A percentile compares a stretch with the other conserved stretches of the same genome.
These are phyloP conservation scores for Ambrosiella beaveri DNA, from an alignment of 2,329 filamentous ascomycete genomes.

Conservation along the genomic window DNA sequence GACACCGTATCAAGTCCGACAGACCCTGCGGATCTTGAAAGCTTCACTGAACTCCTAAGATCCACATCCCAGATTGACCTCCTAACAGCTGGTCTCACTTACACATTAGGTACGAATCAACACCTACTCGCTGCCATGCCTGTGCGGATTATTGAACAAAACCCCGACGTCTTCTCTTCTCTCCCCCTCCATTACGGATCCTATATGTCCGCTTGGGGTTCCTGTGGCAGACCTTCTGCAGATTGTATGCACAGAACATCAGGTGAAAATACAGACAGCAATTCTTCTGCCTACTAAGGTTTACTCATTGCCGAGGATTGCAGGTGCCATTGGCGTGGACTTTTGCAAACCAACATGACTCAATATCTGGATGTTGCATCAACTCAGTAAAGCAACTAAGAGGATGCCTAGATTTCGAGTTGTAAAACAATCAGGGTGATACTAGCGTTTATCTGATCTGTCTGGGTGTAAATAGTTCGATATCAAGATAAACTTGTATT, in stretches of 20 bases:
- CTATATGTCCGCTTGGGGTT: no score
- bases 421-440: not conserved
- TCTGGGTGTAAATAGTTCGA: not conserved
- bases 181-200: not conserved
- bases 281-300: not conserved
- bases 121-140: not conserved
- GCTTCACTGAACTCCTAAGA: conserved; percentile 16
- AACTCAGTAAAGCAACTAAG: not conserved
- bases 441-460: not conserved
- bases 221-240: not conserved
- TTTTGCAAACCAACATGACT: not conserved
- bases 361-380: not conserved
- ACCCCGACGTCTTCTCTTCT: not conserved
- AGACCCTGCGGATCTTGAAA: not conserved
- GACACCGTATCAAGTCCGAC: not conserved
- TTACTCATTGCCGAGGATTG: not conserved
- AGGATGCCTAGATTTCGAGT: not conserved
- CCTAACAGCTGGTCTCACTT: conserved; percentile 22
- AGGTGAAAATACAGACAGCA: not conserved
- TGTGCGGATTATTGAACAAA: not conserved
- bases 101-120: conserved; percentile 30
- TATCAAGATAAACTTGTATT: not conserved
- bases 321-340: not conserved
- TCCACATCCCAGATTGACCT: conserved; percentile 22
- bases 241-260: not conserved